These are phyloP conservation scores for Nematodospora valgi DNA, from an alignment of 805 yeast species.

Conservation along the genomic window DNA sequence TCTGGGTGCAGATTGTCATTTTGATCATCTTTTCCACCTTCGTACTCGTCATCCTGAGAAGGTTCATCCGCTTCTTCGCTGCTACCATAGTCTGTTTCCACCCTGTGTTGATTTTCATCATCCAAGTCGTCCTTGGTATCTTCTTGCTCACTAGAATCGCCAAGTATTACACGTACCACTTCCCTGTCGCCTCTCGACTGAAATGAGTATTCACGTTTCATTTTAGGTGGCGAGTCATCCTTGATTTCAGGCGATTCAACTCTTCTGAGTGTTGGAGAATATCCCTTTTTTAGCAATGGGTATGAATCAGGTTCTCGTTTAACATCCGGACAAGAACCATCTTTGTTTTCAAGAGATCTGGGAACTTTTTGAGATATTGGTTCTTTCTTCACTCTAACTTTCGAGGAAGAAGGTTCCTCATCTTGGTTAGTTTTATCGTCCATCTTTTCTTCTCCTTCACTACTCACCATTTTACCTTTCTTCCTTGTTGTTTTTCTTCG, in stretches of 20 bases:
- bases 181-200: conserved; percentile 4
- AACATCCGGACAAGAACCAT: conserved; percentile 1
- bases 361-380: neutral
- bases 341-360: conserved; percentile 7
- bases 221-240: neutral
- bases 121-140: neutral
- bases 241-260: neutral
- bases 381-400: neutral
- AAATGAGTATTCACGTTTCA: conserved; percentile 1
- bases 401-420: neutral
- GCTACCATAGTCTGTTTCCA: conserved; percentile 4
- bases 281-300: neutral
- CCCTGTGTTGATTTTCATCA: neutral
- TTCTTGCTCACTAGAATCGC: conserved; percentile 1
- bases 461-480: neutral
- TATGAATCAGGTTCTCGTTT: conserved; percentile 4
- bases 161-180: conserved; percentile 4
- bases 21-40: conserved; percentile 9
- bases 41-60: conserved; percentile 6
- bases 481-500: neutral
- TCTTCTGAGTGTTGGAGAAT: neutral
- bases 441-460: neutral
- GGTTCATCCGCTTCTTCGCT: conserved; percentile 5
- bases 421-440: conserved; percentile 1
- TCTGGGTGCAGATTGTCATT: conserved; percentile 10